Conservation (phyloP, 2,329 filamentous ascomycete species). For the Myrmaecium sp. region DNA sequence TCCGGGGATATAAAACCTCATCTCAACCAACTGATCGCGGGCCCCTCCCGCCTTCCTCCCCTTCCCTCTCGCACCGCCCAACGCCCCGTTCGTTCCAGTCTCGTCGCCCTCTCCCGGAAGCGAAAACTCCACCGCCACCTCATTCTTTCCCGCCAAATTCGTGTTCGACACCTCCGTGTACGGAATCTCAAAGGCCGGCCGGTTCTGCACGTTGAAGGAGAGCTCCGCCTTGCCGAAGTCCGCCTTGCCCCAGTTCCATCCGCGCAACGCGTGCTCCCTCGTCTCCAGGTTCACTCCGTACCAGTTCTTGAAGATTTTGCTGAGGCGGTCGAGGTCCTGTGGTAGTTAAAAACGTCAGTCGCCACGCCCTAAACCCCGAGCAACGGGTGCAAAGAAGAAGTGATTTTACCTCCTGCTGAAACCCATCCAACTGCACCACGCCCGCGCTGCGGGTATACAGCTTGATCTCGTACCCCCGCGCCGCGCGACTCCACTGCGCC, state of each 20-base stretch:
- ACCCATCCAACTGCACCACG: slow-evolving; percentile 87
- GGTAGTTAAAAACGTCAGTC: slow-evolving; percentile 7
- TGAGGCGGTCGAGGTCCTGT: slow-evolving; percentile 77
- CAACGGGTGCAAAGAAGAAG: not conserved
- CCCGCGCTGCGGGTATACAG: slow-evolving; percentile 70
- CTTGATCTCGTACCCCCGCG: slow-evolving; percentile 87
- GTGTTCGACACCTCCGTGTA: slow-evolving; percentile 97
- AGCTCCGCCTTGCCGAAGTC: slow-evolving; percentile 93
- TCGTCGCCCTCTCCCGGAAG: slow-evolving; percentile 55
- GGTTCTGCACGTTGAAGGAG: slow-evolving; percentile 90
- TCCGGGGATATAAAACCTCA: slow-evolving; percentile 97
- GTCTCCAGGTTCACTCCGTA: slow-evolving; percentile 86
- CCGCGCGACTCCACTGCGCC: slow-evolving; percentile 88
- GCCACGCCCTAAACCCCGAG: slow-evolving; percentile 1
- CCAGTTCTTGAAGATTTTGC: slow-evolving; percentile 94
- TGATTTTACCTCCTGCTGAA: slow-evolving; percentile 55
- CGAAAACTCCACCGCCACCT: slow-evolving; percentile 89
- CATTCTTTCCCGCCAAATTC: slow-evolving; percentile 91
- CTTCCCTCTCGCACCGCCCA: slow-evolving; percentile 56
- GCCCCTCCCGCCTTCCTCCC: slow-evolving; percentile 83
- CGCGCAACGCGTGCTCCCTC: slow-evolving; percentile 84
- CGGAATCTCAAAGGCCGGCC: slow-evolving; percentile 88
- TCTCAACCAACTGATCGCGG: slow-evolving; percentile 87
- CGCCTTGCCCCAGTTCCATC: slow-evolving; percentile 99
- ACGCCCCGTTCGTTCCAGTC: slow-evolving; percentile 54